Evolutionary conservation across 1,284 basidiomycete species (phyloP), one percentile per base, ranked within the genome.

Genomic region (Cutaneotrichosporon cavernicola): DNA sequence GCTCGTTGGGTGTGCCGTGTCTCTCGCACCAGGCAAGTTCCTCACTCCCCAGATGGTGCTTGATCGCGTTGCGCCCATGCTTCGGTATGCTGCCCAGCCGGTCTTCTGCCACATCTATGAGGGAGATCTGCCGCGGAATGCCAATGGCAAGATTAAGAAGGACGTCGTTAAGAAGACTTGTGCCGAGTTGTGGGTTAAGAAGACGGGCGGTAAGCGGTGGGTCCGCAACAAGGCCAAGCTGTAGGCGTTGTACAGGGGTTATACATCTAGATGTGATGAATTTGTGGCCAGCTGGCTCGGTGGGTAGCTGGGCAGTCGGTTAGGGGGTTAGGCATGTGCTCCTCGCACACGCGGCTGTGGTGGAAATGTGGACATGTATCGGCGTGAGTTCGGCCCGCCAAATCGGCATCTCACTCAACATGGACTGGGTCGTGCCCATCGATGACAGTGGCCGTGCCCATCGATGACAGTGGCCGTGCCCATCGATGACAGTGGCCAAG

Each of bases 351-450:
- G 74, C 69, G 13, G 51, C 64, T 40, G 62, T 71, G 0, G 70
- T 74, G 32, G 68, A 71, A 22, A 55, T 74, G 70, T 74, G 32
- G 68, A 71, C 30, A 55, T 74, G 16, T 73, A 74, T 56, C 64
- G 69, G n/a, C 49, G 56, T 16, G 55, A 72, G 47, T 74, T 60
- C 57, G 30, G 70, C 72, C 59, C 53, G 72, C 16, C 49, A 56
- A 13, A 74, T 74, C 34, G 72, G 64, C 6, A 73, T 76, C 62
- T 72, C 71, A 18, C 63, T 73, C 68, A 73, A 76, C 65, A 65
- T 64, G 51, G 74, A 74, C 57, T 74, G 69, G 70, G 47, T 64
- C 11, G 70, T 66, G 36, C 72, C 72, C 1, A 51, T 72, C 22
- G 64, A 72, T 51, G 70, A n/a, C n/a, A n/a, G n/a, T n/a, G 70